Percentiles rank a stretch among this genome's conserved stretches.
Evolutionary conservation across 2,329 filamentous ascomycete genomes (phyloP).

Genomic region (Chaetothyriales sp.): DNA sequence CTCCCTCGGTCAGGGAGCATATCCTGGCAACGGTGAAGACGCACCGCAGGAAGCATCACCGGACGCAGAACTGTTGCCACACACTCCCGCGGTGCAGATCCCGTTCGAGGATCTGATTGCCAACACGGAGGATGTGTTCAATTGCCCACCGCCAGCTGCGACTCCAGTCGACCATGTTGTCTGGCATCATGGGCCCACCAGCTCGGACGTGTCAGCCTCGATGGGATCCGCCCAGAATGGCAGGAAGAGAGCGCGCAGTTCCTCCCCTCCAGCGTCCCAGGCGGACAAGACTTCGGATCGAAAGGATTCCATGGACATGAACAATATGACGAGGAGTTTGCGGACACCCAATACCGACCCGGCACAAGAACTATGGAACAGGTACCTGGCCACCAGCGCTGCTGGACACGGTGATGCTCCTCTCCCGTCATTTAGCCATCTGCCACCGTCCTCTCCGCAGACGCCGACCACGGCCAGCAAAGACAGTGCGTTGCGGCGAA

Average conservation of each 20-base stretch:
- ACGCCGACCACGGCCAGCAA: slow-evolving; percentile 37
- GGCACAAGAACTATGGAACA: slow-evolving; percentile 61
- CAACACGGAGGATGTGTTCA: slow-evolving; percentile 42
- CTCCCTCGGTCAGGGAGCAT: neutral
- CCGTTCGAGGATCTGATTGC: slow-evolving; percentile 47
- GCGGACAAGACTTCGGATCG: slow-evolving; percentile 25
- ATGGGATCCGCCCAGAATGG: slow-evolving; percentile 32
- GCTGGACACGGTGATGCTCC: slow-evolving; percentile 31
- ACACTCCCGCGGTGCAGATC: slow-evolving; percentile 44
- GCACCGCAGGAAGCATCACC: neutral
- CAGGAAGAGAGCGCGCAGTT: slow-evolving; percentile 57
- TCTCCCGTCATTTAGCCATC: slow-evolving; percentile 46
- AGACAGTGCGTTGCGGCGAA: slow-evolving; percentile 42
- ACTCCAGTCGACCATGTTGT: slow-evolving; percentile 47
- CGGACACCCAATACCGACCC: slow-evolving; percentile 57
- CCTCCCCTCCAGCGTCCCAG: slow-evolving; percentile 55
- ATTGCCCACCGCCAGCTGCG: slow-evolving; percentile 31
- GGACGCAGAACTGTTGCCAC: slow-evolving; percentile 26
- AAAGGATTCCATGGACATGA: slow-evolving; percentile 39
- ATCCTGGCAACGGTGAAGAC: neutral
- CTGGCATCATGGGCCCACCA: slow-evolving; percentile 38
- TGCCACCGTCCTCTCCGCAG: slow-evolving; percentile 57
- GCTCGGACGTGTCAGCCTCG: slow-evolving; percentile 30
- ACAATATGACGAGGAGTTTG: slow-evolving; percentile 42
- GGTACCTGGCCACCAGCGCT: slow-evolving; percentile 45